Evolutionary conservation across 164 flowering plant species (phyloP).

Genomic region (Saururus chinensis): DNA sequence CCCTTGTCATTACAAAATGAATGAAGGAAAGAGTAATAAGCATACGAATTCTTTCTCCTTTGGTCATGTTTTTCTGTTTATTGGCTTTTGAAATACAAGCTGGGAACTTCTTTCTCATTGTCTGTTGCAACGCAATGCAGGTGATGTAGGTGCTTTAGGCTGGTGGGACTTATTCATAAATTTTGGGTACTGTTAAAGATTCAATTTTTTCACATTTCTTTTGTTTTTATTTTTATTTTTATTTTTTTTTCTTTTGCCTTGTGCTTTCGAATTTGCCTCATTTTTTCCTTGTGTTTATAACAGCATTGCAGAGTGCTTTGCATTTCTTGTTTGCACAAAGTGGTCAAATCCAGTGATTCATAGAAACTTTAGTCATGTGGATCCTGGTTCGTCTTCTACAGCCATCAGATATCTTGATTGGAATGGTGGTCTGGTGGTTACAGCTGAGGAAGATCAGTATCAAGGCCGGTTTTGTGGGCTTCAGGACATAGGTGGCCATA

Average conservation of each 20-base stretch:
- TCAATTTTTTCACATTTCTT: not conserved
- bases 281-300: conserved; percentile 3
- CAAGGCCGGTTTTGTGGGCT: conserved; percentile 45
- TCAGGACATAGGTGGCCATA: conserved; percentile 84
- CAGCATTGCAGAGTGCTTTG: conserved; percentile 94
- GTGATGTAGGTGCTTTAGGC: conserved; percentile 71
- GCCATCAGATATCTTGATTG: conserved; percentile 55
- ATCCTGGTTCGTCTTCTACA: conserved; percentile 43
- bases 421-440: conserved; percentile 56
- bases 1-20: no score
- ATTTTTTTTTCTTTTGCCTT: not conserved
- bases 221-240: no score
- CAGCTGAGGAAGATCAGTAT: conserved; percentile 46
- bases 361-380: conserved; percentile 33
- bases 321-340: conserved; percentile 88
- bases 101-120: not conserved
- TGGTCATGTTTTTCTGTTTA: not conserved
- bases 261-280: not conserved
- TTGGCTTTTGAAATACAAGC: not conserved
- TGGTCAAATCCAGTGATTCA: conserved; percentile 91
- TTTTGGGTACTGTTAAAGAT: conserved; percentile 50
- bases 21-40: no score
- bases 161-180: conserved; percentile 97
- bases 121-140: conserved; percentile 32
- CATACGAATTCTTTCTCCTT: not conserved